Evolutionary conservation across 805 yeast genomes (phyloP).

Genomic region (Vanderwaltozyma yarrowii): DNA sequence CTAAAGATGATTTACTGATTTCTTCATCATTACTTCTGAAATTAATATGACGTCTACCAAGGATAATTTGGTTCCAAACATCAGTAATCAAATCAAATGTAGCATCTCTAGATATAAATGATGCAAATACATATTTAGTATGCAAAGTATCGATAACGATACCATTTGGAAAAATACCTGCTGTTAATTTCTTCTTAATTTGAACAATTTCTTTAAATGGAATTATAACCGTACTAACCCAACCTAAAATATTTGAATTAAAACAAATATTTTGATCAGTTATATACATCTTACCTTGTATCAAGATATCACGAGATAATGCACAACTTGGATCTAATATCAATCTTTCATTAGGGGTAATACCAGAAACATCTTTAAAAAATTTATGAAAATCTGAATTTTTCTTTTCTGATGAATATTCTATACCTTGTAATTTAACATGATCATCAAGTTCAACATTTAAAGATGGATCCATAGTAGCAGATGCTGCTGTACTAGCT

Average conservation of each 20-base stretch:
- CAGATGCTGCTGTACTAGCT: constrained; percentile 14
- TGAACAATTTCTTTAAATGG: constrained; percentile 53
- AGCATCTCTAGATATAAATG: constrained; percentile 50
- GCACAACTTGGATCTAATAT: constrained; percentile 60
- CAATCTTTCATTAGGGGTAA: constrained; percentile 41
- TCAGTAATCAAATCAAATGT: constrained; percentile 41
- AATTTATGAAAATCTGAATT: constrained; percentile 51
- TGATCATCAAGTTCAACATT: constrained; percentile 10
- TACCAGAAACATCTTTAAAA: constrained; percentile 35
- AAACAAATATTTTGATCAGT: constrained; percentile 48
- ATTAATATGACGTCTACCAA: constrained; percentile 15
- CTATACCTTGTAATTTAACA: constrained; percentile 16
- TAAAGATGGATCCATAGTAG: constrained; percentile 8
- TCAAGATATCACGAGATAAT: constrained; percentile 49
- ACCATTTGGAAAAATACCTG: constrained; percentile 61
- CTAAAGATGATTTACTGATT: constrained; percentile 2
- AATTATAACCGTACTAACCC: constrained; percentile 49
- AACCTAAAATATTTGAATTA: constrained; percentile 57
- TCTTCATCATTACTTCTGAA: constrained; percentile 4
- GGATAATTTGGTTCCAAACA: constrained; percentile 46
- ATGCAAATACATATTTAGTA: constrained; percentile 52
- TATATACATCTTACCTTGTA: constrained; percentile 57
- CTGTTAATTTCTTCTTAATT: constrained; percentile 55
- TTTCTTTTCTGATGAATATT: constrained; percentile 38
- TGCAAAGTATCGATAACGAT: constrained; percentile 54